Base-by-base conservation (phyloP, 768 basidiomycete species). In the Astraeus odoratus region DNA sequence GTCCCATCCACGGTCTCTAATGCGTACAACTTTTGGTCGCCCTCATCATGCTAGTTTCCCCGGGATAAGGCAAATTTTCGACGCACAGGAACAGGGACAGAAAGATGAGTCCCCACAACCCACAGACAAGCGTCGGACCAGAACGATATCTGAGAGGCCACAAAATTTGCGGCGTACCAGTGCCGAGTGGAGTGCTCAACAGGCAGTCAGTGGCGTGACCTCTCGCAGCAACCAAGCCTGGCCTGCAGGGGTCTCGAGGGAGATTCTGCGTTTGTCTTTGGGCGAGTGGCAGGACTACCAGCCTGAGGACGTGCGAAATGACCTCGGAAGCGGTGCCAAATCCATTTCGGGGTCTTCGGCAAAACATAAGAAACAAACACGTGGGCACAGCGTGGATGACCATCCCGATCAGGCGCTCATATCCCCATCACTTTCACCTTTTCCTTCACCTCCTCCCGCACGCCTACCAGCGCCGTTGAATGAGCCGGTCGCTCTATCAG, bases 211-310 rank as follows among this genome's bases (percentile, higher is more conserved):
- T 12, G 60, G 63, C 3, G 62, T 65, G 27, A 56, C 48, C 38
- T 48, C 59, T 2, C 43, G 39, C 15, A 49, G 49, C 33, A 67
- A 67, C 27, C 68, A 64, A 23, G 70, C 68, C 44, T 82, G 80
- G 81, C 76, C 78, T 44, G 76, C 76, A 4, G 69, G 74, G 44
- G 75, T 81, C 16, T 76, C 79, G 34, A 72, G 70, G 47, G 74
- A 78, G 51, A 74, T 81, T 44, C 53, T 81, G 30, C 64, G 69
- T 29, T 57, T 80, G 22, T 73, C 78, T 25, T 55, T 81, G 49
- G 63, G 64, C 42, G 63, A 57, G 55, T 54, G 34, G 42, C 8
- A 23, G n/a, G n/a, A n/a, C n/a, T n/a, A n/a, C n/a, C n/a, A n/a
- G n/a, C n/a, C n/a, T n/a, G n/a, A n/a, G 20, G 46, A 39, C 22